phyloP scores from a whole-genome alignment of 2,329 filamentous ascomycete species.

The Fusarium sp. region DNA sequence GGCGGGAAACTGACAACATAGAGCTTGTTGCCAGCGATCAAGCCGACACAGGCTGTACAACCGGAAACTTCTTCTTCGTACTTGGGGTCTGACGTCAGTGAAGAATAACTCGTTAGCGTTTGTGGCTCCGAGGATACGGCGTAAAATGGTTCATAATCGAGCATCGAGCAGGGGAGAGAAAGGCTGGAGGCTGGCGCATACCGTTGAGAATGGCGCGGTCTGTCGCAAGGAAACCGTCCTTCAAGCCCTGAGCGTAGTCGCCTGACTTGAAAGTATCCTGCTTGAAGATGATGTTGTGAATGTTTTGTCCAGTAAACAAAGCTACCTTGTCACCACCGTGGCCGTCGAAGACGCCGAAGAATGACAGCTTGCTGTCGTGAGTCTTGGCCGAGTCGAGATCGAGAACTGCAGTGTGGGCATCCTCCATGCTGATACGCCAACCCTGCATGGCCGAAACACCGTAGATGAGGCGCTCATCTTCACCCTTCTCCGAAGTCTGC shows the following conservation, averaged over 20 bases:
- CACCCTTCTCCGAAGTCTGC: constrained; percentile 87
- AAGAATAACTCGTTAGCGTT: constrained; percentile 34
- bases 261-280: constrained; percentile 93
- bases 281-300: constrained; percentile 94
- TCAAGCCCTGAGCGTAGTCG: constrained; percentile 94
- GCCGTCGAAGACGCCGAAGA: constrained; percentile 98
- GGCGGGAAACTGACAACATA: constrained; percentile 80
- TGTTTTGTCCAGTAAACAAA: constrained; percentile 88
- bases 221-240: constrained; percentile 96
- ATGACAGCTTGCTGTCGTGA: constrained; percentile 82
- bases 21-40: constrained; percentile 92
- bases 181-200: constrained; percentile 58
- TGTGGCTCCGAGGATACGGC: constrained; percentile 1
- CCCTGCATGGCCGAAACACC: constrained; percentile 99
- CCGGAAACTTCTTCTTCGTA: constrained; percentile 99
- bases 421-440: constrained; percentile 99
- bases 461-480: constrained; percentile 92
- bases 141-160: neutral
- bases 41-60: constrained; percentile 92
- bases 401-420: constrained; percentile 90
- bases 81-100: constrained; percentile 77
- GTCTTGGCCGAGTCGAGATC: constrained; percentile 78
- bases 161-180: constrained; percentile 22
- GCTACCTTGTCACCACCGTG: constrained; percentile 98
- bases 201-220: constrained; percentile 96